A percentile compares a stretch with the other conserved stretches of the same genome.
These are phyloP conservation scores for Phaseolus lunatus DNA, from an alignment of 306 rosid genomes.

Conservation along the genomic window DNA sequence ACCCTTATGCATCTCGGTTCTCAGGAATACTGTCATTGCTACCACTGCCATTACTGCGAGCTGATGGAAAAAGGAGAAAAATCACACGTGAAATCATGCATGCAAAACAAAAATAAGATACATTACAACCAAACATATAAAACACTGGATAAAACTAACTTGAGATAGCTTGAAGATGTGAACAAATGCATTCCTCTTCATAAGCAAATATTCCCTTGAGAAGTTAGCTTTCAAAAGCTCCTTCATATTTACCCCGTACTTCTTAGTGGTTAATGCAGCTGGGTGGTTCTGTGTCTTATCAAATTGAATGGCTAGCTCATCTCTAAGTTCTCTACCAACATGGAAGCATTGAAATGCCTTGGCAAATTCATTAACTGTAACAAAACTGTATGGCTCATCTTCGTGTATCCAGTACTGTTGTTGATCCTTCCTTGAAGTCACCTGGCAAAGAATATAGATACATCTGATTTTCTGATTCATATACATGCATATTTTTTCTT, in stretches of 20 bases:
- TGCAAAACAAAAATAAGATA: background rate
- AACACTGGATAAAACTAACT: constrained; percentile 26
- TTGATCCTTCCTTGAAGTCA: constrained; percentile 61
- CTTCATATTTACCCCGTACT: constrained; percentile 48
- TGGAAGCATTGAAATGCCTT: constrained; percentile 55
- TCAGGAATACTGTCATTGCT: constrained; percentile 48
- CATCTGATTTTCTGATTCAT: background rate
- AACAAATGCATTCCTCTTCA: constrained; percentile 57
- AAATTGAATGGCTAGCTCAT: constrained; percentile 53
- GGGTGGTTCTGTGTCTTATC: constrained; percentile 55
- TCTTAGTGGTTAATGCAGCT: constrained; percentile 51
- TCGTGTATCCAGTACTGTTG: constrained; percentile 51
- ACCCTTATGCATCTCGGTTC: constrained; percentile 55
- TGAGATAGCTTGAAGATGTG: constrained; percentile 53
- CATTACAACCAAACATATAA: background rate
- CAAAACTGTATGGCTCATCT: constrained; percentile 50
- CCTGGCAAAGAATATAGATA: constrained; percentile 38
- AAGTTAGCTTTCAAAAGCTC: constrained; percentile 57
- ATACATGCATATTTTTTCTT: background rate
- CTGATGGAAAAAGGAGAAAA: constrained; percentile 32
- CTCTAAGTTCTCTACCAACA: constrained; percentile 47
- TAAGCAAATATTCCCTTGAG: constrained; percentile 56
- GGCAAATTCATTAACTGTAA: constrained; percentile 51
- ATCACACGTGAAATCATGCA: constrained; percentile 2
- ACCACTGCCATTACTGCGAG: constrained; percentile 46